A percentile compares a stretch with the other conserved stretches of the same genome.
Conservation (phyloP, 441 rosid species). For the Erodium moschatum region DNA sequence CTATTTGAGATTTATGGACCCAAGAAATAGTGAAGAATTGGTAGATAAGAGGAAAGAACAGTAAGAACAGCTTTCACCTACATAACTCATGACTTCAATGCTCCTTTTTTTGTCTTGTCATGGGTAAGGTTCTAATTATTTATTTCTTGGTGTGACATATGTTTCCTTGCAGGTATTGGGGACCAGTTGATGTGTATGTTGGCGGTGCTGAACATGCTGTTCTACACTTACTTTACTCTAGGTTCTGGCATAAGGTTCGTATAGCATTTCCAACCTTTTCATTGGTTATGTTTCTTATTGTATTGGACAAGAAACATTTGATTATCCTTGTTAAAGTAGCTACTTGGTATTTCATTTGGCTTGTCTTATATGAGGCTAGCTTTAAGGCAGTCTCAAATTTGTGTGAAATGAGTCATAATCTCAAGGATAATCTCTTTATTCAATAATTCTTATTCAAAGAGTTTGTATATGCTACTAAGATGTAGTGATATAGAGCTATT, state of each 20-base stretch:
- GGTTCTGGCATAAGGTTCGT: conserved; percentile 97
- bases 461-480: neutral
- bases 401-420: neutral
- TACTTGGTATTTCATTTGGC: conserved; percentile 4
- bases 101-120: neutral
- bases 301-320: conserved; percentile 2
- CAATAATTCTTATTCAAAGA: neutral
- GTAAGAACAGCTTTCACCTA: conserved; percentile 33
- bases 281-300: neutral
- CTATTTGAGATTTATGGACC: conserved; percentile 95
- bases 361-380: neutral
- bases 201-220: conserved; percentile 99
- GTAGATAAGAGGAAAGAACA: conserved; percentile 71
- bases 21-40: conserved; percentile 60
- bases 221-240: conserved; percentile 83
- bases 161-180: conserved; percentile 59
- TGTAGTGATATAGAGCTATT: neutral
- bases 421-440: conserved; percentile 6
- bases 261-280: neutral
- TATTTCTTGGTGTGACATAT: neutral
- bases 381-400: neutral
- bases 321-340: conserved; percentile 9
- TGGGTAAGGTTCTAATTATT: neutral
- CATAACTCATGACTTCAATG: neutral
- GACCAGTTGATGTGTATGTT: conserved; percentile 88